Evolutionary conservation across 345 rosid genomes (phyloP), one percentile per base, ranked within the genome.

Genomic region (Citrus reticulata): DNA sequence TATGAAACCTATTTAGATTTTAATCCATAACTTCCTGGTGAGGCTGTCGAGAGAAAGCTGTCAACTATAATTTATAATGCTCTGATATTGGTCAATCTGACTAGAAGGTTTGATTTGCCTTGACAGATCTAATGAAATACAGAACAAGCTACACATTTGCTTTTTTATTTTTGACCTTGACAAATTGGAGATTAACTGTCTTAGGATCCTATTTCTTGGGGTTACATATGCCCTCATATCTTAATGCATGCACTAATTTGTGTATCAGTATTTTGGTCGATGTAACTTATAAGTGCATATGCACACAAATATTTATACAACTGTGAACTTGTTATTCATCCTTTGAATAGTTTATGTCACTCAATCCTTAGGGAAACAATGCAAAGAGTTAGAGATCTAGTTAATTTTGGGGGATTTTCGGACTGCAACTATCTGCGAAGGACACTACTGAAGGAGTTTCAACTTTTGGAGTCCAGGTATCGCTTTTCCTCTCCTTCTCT

Each of bases 391-490:
- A 88, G 78, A 78, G 90, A 88, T 35, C 78, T 89, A 72, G 85
- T 84, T 83, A 89, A 84, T 32, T 88, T 90, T 84, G 92, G 94
- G 40, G 91, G 93, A 68, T 89, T 92, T 81, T 30, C 80, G 17
- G 92, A 91, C 67, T 76, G 77, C 78, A 86, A 84, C 30, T 88
- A 79, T 87, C 86, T 91, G 62, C 87, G 32, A 61, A 88, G 95
- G 86, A 92, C 94, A 77, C 83, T 95, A 79, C 86, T 89, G 24
- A 88, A 87, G 85, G 98, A 92, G 75, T 93, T 93, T 84, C 91
- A 89, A 73, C 93, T 86, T 77, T 84, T 93, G 93, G 95, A 92
- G 85, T 77, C 83, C 40, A 87, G 98, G 98, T 90, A 90, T 57
- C 9, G 32, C 40, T 78, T 72, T 73, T 30, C 24, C 35, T 71